Evolutionary conservation across 169 alveolate species (phyloP).

Genomic region (Plasmodium vivax): DNA sequence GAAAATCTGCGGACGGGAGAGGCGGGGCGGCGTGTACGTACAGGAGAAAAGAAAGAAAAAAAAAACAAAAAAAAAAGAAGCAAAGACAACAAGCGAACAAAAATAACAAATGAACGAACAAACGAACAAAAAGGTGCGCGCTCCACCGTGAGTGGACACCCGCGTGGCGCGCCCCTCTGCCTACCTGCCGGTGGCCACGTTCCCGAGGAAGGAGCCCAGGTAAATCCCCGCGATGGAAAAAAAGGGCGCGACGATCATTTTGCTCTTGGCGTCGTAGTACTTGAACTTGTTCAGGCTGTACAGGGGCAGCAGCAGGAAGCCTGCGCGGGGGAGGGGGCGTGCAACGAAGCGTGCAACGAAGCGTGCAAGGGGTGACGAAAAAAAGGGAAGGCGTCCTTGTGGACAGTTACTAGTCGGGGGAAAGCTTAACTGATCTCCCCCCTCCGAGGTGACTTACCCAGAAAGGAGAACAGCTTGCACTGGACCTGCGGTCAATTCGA

Average conservation of each 20-base stretch:
- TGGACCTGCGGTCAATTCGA: conserved; percentile 2
- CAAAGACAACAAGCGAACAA: background rate
- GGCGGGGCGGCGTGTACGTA: background rate
- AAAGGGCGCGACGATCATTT: conserved; percentile 42
- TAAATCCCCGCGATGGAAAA: conserved; percentile 47
- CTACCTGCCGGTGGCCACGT: conserved; percentile 54
- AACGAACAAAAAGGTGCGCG: background rate
- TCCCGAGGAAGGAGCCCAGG: conserved; percentile 45
- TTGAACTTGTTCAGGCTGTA: conserved; percentile 17
- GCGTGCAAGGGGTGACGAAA: background rate
- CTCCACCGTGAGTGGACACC: background rate
- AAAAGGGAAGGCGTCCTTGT: background rate
- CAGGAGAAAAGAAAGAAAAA: background rate
- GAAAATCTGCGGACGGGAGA: conserved; percentile 19
- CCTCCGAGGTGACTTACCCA: conserved; percentile 7
- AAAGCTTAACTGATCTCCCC: background rate
- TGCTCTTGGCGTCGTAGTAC: conserved; percentile 50
- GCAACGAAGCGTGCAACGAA: no score
- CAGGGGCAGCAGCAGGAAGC: conserved; percentile 34
- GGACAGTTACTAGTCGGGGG: background rate
- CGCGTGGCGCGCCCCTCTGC: background rate
- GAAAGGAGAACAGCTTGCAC: conserved; percentile 33
- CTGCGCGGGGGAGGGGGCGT: background rate
- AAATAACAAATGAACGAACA: background rate
- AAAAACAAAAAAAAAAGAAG: background rate